Evolutionary conservation across 768 basidiomycete genomes (phyloP), one percentile per base, ranked within the genome.

Genomic region (Hysterangium stoloniferum): DNA sequence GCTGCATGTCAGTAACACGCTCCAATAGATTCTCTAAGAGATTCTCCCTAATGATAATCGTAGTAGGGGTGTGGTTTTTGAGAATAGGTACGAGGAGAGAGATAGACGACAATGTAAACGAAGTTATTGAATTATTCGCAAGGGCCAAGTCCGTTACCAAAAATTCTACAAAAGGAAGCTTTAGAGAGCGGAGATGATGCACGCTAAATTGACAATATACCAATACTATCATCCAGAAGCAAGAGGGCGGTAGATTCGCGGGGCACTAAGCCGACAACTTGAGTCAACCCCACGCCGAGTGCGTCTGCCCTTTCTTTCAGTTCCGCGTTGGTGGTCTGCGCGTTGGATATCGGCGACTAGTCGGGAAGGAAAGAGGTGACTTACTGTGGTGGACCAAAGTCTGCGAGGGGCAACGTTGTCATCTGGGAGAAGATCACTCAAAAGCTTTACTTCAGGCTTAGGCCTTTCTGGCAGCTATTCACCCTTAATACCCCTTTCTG

Each of bases 81-180:
- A 84, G 68, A 35, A 86, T 75, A 2, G 75, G 67, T 0, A 81
- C 70, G 34, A 96, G 76, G 15, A 94, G 66, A 12, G 69, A 72
- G 20, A 73, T 67, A 0, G 80, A 79, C 46, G 75, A 69, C 49
- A 84, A 67, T 5, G 81, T 90, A 60, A 82, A 72, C 0, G 86
- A 84, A 2, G 75, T 71, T 49, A 87, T 78, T 8, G 80, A 82
- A 55, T 80, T 75, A 5, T 78, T 76, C 1, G 83, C 80, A 36
- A 93, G 73, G 1, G 88, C 88, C 24, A 93, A 72, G 66, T 92
- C 89, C 25, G 79, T 71, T 40, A 92, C 77, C 59, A 91, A 59
- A 62, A 86, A 93, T 67, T 86, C 89, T 87, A 59, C 3, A 27
- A 40, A 22, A 24, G 27, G 19, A 34, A 52, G 27, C 20, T 32